phyloP scores from a whole-genome alignment of 305 asterid species.

The Andrographis paniculata region DNA sequence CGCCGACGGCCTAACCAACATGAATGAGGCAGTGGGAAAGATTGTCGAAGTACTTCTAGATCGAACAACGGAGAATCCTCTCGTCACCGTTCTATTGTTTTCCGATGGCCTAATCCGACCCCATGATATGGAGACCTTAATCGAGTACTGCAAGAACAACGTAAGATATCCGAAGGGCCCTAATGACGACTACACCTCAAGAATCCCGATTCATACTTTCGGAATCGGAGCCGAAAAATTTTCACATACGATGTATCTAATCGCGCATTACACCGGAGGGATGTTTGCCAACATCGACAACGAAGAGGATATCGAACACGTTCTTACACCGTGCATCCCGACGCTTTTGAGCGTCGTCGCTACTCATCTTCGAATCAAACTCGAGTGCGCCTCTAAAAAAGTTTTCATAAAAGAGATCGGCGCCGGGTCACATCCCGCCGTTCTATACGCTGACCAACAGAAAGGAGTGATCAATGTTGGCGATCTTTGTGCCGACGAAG shows the following conservation, averaged over 20 bases:
- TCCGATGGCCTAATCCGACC: constrained; percentile 94
- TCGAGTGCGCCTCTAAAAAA: constrained; percentile 42
- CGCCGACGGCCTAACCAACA: constrained; percentile 84
- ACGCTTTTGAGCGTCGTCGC: constrained; percentile 87
- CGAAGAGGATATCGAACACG: constrained; percentile 78
- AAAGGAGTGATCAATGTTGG: constrained; percentile 62
- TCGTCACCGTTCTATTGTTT: constrained; percentile 57
- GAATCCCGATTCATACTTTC: constrained; percentile 77
- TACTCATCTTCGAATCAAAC: constrained; percentile 41
- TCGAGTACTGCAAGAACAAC: constrained; percentile 11
- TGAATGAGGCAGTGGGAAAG: constrained; percentile 80
- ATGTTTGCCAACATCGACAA: constrained; percentile 88
- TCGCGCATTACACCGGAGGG: constrained; percentile 81
- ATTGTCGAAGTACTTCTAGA: constrained; percentile 81
- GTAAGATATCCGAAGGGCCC: constrained; percentile 33
- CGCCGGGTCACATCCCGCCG: constrained; percentile 60
- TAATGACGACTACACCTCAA: constrained; percentile 65
- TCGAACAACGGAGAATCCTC: constrained; percentile 62
- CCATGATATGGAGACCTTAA: constrained; percentile 54
- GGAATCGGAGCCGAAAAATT: constrained; percentile 89
- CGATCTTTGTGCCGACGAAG: constrained; percentile 90
- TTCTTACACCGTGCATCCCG: constrained; percentile 92
- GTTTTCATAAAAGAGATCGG: constrained; percentile 40
- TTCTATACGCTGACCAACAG: constrained; percentile 31
- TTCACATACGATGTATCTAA: constrained; percentile 75